These are phyloP conservation scores for Aspergillus ostianus DNA, from an alignment of 495 filamentous ascomycete species.

Conservation along the genomic window DNA sequence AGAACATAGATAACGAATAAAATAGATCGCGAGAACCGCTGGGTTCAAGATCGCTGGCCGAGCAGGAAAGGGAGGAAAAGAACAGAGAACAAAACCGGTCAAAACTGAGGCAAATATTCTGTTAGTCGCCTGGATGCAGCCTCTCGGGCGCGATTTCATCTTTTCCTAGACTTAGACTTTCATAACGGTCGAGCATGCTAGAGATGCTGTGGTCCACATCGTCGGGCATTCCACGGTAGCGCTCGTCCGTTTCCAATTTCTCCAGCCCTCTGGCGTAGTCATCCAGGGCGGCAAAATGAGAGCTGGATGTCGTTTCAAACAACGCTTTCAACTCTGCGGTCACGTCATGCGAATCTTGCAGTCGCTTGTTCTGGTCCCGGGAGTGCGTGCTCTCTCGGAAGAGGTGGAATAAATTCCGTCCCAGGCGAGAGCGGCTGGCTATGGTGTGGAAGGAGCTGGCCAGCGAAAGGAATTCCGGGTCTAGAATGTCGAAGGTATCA, in stretches of 20 bases:
- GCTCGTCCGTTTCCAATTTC: conserved; percentile 35
- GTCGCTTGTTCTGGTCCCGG: conserved; percentile 32
- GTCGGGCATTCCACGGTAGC: conserved; percentile 32
- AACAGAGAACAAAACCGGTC: not conserved
- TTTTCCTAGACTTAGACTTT: conserved; percentile 42
- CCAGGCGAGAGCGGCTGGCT: conserved; percentile 39
- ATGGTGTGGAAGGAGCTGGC: conserved; percentile 38
- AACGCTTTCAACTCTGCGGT: conserved; percentile 39
- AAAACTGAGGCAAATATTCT: not conserved
- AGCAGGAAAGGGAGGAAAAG: not conserved
- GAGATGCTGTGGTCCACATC: conserved; percentile 25
- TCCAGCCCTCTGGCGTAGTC: conserved; percentile 39
- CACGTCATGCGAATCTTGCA: conserved; percentile 23
- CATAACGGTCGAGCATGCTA: conserved; percentile 46
- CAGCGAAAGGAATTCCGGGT: conserved; percentile 38
- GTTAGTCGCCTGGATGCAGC: not conserved
- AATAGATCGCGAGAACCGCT: too few species aligned
- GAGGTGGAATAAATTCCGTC: conserved; percentile 41
- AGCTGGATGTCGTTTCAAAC: conserved; percentile 24
- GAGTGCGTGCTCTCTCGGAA: conserved; percentile 38
- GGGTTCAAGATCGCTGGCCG: too few species aligned
- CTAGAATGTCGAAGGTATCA: conserved; percentile 35
- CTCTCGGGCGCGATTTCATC: conserved; percentile 32
- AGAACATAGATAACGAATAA: too few species aligned
- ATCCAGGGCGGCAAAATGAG: conserved; percentile 12